Evolutionary conservation across 2,329 filamentous ascomycete species (phyloP), one percentile per base, ranked within the genome.

Genomic region (Tolypocladium album): DNA sequence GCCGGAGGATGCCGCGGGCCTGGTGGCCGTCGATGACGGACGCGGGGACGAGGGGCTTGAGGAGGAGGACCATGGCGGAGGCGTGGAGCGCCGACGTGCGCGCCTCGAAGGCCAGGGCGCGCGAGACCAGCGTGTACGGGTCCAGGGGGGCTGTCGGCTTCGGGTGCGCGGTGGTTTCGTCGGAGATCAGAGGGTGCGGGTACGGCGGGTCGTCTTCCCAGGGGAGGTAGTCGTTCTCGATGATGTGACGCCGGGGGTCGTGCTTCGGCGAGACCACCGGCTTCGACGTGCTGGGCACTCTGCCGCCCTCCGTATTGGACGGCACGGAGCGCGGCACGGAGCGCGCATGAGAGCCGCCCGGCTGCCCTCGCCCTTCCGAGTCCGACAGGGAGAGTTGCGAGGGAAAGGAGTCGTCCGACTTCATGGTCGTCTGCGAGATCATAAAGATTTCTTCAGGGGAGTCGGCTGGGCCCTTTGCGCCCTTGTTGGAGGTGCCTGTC

Each of bases 191-290:
- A 0, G 79, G 77, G 61, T 82, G 77, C 0, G 83, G 79, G 60
- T 84, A 86, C 0, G 76, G 70, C 1, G 81, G 80, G 61, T 87
- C 85, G 24, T 80, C 74, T 0, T 76, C 72, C 82, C 84, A 86
- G 0, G 80, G 80, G 7, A 86, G 73, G 62, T 82, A 87, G 66
- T 87, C 85, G 1, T 75, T 78, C 53, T 86, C 83, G 17, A 82
- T 77, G 7, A 84, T 75, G 55, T 72, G 71, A 13, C 73, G 73
- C 5, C 75, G 72, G 11, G 69, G 67, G 38, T 78, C 72, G 59
- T 77, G 70, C 56, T 75, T 72, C 2, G 71, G 73, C 9, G 68
- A 68, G 9, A 62, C 61, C 0, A 61, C 58, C 12, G 64, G 63
- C 39, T 71, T 72, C 3, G 66, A 62, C 1, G 69, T 69, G 39